Conservation (phyloP, 768 basidiomycete species). For the Jaapia argillacea region DNA sequence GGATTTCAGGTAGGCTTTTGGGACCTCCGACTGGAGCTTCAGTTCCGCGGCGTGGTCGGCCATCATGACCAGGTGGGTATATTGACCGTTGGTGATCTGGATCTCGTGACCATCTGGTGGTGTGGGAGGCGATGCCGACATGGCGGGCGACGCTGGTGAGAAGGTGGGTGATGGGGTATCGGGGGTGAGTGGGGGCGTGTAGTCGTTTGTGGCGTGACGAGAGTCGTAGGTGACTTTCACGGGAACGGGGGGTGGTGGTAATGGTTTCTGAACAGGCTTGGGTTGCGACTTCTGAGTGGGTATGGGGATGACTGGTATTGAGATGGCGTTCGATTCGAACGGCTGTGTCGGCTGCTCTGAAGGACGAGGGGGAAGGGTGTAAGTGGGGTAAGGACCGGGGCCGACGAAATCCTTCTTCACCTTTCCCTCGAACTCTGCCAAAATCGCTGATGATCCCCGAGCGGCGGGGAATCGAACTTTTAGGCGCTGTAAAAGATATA, state of each 20-base stretch:
- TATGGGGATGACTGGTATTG: constrained; percentile 27
- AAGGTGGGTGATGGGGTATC: constrained; percentile 8
- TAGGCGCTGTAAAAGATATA: constrained; percentile 72
- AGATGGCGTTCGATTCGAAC: constrained; percentile 8
- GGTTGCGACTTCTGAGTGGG: no score
- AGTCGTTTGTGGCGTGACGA: constrained; percentile 24
- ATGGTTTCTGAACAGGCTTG: constrained; percentile 31
- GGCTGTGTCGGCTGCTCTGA: constrained; percentile 14
- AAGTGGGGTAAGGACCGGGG: constrained; percentile 49
- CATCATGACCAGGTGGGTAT: no score
- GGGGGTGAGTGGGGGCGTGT: constrained; percentile 21
- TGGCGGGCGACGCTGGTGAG: constrained; percentile 41
- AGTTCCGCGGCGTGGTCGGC: no score
- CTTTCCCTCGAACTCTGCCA: constrained; percentile 51
- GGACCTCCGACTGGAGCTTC: no score
- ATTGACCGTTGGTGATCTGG: no score
- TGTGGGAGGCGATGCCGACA: constrained; percentile 52
- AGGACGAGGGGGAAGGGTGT: constrained; percentile 39
- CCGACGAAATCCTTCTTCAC: constrained; percentile 53
- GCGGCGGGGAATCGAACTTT: constrained; percentile 91
- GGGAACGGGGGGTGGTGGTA: neutral
- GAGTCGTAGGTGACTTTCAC: constrained; percentile 25
- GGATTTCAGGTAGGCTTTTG: no score
- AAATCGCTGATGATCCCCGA: constrained; percentile 69
- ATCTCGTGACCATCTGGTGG: constrained; percentile 42